Evolutionary conservation across 1,284 basidiomycete species (phyloP).

Genomic region (Ganoderma sinense): DNA sequence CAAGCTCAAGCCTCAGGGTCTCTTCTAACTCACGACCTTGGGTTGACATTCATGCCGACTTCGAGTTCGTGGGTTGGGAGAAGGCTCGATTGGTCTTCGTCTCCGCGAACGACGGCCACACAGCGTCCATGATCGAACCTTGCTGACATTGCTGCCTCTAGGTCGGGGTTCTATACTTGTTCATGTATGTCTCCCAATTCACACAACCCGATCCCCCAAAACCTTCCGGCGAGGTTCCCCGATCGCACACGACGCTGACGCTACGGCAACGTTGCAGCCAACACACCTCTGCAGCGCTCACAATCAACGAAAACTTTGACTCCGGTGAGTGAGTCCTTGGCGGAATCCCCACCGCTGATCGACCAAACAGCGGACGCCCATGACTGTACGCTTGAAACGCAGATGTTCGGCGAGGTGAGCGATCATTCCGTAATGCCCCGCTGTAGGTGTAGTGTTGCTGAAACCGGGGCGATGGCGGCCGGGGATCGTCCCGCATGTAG

Average conservation of each 20-base stretch:
- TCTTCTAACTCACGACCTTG: not conserved
- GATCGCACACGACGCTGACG: not conserved
- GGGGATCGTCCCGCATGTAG: conserved; percentile 42
- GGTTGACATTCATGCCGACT: not conserved
- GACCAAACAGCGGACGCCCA: not conserved
- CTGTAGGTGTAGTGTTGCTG: conserved; percentile 3
- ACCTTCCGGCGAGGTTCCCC: not conserved
- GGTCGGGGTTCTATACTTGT: conserved; percentile 80
- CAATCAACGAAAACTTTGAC: conserved; percentile 89
- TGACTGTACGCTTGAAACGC: conserved; percentile 11
- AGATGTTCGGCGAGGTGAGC: conserved; percentile 68
- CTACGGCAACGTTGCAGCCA: conserved; percentile 57
- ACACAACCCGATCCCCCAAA: not conserved
- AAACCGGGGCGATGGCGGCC: conserved; percentile 17
- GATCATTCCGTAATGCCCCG: conserved; percentile 12
- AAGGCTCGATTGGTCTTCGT: not conserved
- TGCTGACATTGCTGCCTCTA: conserved; percentile 36
- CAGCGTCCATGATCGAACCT: not conserved
- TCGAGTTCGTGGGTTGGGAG: not conserved
- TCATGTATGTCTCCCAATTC: conserved; percentile 60
- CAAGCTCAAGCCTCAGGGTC: not conserved
- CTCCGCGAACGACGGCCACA: not conserved
- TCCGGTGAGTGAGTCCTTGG: conserved; percentile 47
- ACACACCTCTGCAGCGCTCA: conserved; percentile 91
- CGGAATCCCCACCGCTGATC: not conserved